Percentiles rank a stretch among this genome's conserved stretches.
Conservation (phyloP, 202 grass and related monocot species). For the Brachypodium distachyon region DNA sequence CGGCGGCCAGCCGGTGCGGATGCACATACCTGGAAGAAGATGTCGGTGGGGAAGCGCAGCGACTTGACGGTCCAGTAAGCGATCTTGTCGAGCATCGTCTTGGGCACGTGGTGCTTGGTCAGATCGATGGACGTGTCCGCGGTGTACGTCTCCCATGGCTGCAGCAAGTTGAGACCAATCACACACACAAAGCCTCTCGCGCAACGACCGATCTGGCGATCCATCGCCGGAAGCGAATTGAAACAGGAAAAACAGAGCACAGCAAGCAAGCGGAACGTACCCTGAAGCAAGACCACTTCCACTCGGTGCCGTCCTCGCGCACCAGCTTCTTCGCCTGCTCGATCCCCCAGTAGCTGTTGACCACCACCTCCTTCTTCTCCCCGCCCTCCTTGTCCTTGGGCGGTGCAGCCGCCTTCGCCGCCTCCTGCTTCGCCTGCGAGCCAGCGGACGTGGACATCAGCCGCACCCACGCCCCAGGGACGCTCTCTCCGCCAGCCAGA, state of each 20-base stretch:
- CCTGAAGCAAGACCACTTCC: constrained; percentile 93
- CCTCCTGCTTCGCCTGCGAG: constrained; percentile 15
- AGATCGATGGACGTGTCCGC: constrained; percentile 76
- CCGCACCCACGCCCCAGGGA: constrained; percentile 27
- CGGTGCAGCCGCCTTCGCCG: background rate
- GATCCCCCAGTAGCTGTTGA: constrained; percentile 82
- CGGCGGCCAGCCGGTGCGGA: background rate
- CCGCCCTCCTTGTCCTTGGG: background rate
- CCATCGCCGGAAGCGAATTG: background rate
- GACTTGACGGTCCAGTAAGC: constrained; percentile 83
- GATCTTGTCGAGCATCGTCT: constrained; percentile 69
- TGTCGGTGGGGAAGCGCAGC: constrained; percentile 71
- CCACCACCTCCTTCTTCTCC: constrained; percentile 45
- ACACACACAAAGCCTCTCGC: too few species aligned
- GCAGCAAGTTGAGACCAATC: background rate
- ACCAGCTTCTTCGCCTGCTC: constrained; percentile 42
- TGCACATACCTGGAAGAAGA: constrained; percentile 87
- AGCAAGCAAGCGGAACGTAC: constrained; percentile 11
- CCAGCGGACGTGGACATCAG: constrained; percentile 36
- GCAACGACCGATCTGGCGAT: background rate
- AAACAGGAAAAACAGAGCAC: background rate
- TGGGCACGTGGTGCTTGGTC: constrained; percentile 74
- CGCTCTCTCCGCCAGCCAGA: background rate
- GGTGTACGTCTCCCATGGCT: constrained; percentile 94
- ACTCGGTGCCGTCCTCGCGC: constrained; percentile 79